Base-by-base conservation (phyloP, 352 stramenopile species). In the Achlya hypogyna region DNA sequence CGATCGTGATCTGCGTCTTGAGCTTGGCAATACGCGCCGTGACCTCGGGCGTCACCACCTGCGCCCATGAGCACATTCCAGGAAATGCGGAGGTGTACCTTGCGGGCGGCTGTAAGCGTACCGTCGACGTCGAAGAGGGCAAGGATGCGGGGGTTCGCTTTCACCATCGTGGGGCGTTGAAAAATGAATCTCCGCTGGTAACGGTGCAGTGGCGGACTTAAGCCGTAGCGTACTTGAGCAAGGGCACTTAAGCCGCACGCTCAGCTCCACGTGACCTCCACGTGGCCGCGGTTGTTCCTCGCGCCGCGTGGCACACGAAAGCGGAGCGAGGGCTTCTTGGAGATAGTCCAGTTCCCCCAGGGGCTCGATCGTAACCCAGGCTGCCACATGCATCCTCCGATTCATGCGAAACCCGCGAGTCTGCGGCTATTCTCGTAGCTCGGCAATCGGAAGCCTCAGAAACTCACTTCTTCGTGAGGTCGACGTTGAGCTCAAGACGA, bases 61-160 rank as follows among this genome's bases (percentile, higher is more conserved):
- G 67, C 28, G 42, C 4, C 4, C n/a, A 25, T 70, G 22, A 51
- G 6, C 16, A 29, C 34, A 22, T 18, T 45, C 16, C 51, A n/a
- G 4, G 43, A 52, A 8, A 63, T 5, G 40, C 29, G 14, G n/a
- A 28, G 9, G 18, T 47, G 22, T 51, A 91, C 89, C 89, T 89
- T 89, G 69, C 97, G 86, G 18, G 97, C 94, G 22, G 87, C 86
- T 23, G 97, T 99, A 69, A 99, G 86, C 49, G 97, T 99, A 53
- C 96, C 97, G 74, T 99, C 97, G 35, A 99, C 96, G 76, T 99
- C 97, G 76, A 99, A 99, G 68, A 99, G 91, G 28, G 96, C 97
- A 69, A 99, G 90, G 70, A 98, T 93, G 43, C 94, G 91, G 28
- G 91, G 82, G 67, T 97, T 98, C 18, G 47, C 43, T 58, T 67